These are phyloP conservation scores for Buddleja alternifolia DNA, from an alignment of 257 asterid genomes.

Conservation along the genomic window DNA sequence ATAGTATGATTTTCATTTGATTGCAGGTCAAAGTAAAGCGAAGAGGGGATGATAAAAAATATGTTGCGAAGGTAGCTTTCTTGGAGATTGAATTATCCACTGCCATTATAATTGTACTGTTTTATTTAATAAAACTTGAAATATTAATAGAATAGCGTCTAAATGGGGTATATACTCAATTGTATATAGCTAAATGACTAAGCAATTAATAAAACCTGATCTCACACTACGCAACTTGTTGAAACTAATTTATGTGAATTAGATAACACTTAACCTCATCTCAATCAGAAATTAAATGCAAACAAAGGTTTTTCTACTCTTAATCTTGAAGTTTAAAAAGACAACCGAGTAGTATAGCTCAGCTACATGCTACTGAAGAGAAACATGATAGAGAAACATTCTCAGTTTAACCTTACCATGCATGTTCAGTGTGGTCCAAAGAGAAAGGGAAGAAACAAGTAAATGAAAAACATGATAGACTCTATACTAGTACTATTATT, in stretches of 20 bases:
- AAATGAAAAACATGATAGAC: conserved; percentile 2
- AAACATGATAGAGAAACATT: no score
- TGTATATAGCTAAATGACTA: conserved; percentile 11
- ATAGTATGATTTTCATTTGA: conserved; percentile 28
- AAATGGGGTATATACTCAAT: conserved; percentile 4
- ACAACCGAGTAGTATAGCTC: neutral
- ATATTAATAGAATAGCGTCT: neutral
- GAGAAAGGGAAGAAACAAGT: neutral
- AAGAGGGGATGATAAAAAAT: conserved; percentile 88
- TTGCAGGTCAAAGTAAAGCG: conserved; percentile 88
- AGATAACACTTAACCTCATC: conserved; percentile 10
- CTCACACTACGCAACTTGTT: conserved; percentile 7
- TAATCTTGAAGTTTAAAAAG: conserved; percentile 10
- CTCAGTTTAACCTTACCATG: neutral
- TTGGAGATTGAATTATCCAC: conserved; percentile 11
- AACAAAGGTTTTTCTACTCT: neutral
- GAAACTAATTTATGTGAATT: conserved; percentile 12
- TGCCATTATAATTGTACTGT: conserved; percentile 6
- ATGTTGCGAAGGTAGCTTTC: conserved; percentile 81
- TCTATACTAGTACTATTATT: neutral
- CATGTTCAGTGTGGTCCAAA: neutral
- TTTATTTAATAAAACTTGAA: neutral
- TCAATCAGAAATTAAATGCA: neutral
- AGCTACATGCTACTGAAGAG: conserved; percentile 12
- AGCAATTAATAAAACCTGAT: conserved; percentile 18